A percentile compares a stretch with the other conserved stretches of the same genome.
phyloP scores from a whole-genome alignment of 2,329 filamentous ascomycete genomes.

The Purpureocillium lavendulum region DNA sequence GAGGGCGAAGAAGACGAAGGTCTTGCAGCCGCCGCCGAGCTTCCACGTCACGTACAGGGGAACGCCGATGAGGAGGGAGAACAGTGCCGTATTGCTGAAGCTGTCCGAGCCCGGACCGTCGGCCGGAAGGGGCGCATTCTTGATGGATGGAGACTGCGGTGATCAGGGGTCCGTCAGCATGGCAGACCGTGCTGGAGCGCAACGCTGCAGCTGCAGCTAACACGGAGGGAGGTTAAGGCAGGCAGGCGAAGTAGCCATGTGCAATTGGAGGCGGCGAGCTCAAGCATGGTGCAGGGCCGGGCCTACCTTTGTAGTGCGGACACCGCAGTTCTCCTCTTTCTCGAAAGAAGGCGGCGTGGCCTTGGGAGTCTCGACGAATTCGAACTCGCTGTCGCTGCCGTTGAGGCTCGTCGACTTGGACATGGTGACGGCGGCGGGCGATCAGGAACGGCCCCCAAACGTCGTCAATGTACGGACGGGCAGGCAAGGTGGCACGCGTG shows the following conservation, averaged over 20 bases:
- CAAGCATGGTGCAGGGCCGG: not conserved
- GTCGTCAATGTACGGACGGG: constrained; percentile 14
- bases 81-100: constrained; percentile 78
- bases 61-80: constrained; percentile 59
- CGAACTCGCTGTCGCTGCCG: constrained; percentile 27
- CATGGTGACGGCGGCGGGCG: constrained; percentile 17
- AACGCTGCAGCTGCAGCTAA: too few relatives aligned
- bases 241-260: too few relatives aligned
- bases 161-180: constrained; percentile 3
- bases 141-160: constrained; percentile 55
- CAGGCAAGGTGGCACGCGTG: not conserved
- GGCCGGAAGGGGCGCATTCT: constrained; percentile 88
- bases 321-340: constrained; percentile 51
- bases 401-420: constrained; percentile 22
- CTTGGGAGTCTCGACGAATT: constrained; percentile 33
- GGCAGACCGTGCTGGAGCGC: not conserved
- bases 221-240: too few relatives aligned
- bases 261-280: too few relatives aligned
- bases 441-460: not conserved
- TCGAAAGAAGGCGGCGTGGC: constrained; percentile 51
- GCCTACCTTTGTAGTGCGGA: constrained; percentile 34
- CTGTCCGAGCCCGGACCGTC: constrained; percentile 75
- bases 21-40: constrained; percentile 78
- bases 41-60: constrained; percentile 81
- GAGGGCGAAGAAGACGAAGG: constrained; percentile 77